Conservation (phyloP, 192 early-diverging fungal species). For the Gonapodya sp. region DNA sequence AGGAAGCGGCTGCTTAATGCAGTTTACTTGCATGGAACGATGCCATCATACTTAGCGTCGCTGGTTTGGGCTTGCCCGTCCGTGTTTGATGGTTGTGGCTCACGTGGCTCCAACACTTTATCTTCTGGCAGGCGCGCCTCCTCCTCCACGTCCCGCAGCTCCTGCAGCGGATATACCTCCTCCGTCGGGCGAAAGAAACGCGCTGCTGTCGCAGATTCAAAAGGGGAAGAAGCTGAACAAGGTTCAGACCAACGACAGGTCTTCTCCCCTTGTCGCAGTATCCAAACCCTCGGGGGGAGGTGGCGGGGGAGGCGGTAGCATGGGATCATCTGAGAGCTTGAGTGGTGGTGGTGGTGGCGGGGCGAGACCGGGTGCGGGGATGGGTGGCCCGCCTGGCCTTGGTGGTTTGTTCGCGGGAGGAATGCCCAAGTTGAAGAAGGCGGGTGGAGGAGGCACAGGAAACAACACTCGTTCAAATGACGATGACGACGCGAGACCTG, state of each 20-base stretch:
- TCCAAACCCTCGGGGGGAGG: conserved; percentile 13
- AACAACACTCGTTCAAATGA: no score
- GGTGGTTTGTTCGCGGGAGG: conserved; percentile 58
- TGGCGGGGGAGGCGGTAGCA: conserved; percentile 32
- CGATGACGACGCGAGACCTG: conserved; percentile 14
- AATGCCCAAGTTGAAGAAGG: conserved; percentile 52
- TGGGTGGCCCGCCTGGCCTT: conserved; percentile 29
- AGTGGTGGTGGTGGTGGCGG: conserved; percentile 16
- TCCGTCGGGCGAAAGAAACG: conserved; percentile 29
- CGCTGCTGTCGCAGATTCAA: conserved; percentile 64
- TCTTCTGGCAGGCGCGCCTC: conserved; percentile 14
- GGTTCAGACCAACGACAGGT: conserved; percentile 61
- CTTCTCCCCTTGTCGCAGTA: conserved; percentile 35
- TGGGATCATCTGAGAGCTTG: background rate
- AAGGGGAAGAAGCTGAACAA: conserved; percentile 57
- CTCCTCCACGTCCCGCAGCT: conserved; percentile 24
- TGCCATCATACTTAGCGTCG: no score
- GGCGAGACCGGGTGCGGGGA: conserved; percentile 3
- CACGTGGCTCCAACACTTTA: no score
- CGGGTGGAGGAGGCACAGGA: conserved; percentile 23
- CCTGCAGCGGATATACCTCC: conserved; percentile 14
- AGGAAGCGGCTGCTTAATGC: no score
- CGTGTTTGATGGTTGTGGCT: no score
- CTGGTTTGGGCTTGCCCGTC: no score
- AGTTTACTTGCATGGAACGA: no score